A percentile compares a stretch with the other conserved stretches of the same genome.
phyloP scores from a whole-genome alignment of 208 protist species.

The Leishmania mexicana region DNA sequence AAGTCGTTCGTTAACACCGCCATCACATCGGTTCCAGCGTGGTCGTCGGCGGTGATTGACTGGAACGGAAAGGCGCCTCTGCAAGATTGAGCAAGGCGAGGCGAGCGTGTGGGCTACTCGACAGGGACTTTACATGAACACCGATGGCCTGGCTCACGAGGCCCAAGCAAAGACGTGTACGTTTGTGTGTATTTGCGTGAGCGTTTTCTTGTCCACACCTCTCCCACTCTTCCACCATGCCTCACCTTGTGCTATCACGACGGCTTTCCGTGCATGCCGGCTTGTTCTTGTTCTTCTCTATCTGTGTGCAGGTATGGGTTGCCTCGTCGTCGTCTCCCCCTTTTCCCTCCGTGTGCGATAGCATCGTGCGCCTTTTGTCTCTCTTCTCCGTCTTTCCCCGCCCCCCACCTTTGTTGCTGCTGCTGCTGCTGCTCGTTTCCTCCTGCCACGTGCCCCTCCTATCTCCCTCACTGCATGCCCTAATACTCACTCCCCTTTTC shows the following conservation, averaged over 20 bases:
- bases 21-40: slow-evolving; percentile 59
- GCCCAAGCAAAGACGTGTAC: neutral
- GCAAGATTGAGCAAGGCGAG: slow-evolving; percentile 19
- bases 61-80: slow-evolving; percentile 69
- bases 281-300: too few species aligned
- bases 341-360: neutral
- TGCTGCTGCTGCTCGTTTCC: neutral
- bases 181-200: neutral
- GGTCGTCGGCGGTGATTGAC: slow-evolving; percentile 49
- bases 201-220: neutral
- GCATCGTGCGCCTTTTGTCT: neutral
- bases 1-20: slow-evolving; percentile 57
- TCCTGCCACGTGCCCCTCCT: neutral
- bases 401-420: neutral
- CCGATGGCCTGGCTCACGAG: neutral
- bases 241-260: neutral
- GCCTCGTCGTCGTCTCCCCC: neutral
- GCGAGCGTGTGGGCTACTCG: neutral
- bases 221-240: neutral
- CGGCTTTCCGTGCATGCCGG: neutral
- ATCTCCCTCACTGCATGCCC: neutral
- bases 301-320: neutral
- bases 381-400: neutral
- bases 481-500: neutral
- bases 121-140: neutral